Percentiles rank a stretch among this genome's conserved stretches.
These are phyloP conservation scores for Nothomitra cinnamomea DNA, from an alignment of 2,329 filamentous ascomycete species.

Conservation along the genomic window DNA sequence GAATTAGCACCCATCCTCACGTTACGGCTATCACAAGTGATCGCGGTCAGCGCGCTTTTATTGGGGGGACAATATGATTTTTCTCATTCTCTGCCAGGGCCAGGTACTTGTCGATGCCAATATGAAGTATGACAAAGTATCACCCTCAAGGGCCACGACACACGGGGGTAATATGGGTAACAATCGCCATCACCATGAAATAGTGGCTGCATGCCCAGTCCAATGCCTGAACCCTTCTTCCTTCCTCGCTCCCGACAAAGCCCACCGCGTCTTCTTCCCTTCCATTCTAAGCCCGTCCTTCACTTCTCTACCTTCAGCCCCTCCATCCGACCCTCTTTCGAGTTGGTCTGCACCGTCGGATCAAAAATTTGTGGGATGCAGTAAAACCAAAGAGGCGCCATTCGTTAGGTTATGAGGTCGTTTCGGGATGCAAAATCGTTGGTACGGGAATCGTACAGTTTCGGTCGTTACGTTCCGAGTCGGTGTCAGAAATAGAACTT, in stretches of 20 bases:
- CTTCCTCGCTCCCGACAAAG: not conserved
- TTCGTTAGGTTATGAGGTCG: conserved; percentile 4
- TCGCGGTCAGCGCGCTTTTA: too few species aligned
- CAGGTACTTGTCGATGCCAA: too few species aligned
- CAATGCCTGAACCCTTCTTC: not conserved
- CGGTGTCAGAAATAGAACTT: conserved; percentile 4
- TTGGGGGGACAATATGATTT: too few species aligned
- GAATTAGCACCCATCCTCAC: not conserved
- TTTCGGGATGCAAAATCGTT: conserved; percentile 4
- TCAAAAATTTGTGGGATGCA: not conserved
- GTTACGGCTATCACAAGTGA: not conserved
- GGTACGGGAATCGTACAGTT: conserved; percentile 2
- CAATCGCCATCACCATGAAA: not conserved
- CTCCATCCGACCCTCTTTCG: not conserved
- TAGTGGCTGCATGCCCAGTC: not conserved
- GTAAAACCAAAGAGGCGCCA: conserved; percentile 1
- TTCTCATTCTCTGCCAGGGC: too few species aligned
- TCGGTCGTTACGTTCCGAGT: conserved; percentile 1
- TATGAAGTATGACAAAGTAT: too few species aligned
- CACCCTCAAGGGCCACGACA: too few species aligned
- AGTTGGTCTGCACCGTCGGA: not conserved
- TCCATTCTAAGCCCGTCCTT: conserved; percentile 4
- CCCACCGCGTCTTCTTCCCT: conserved; percentile 3
- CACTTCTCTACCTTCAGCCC: conserved; percentile 2
- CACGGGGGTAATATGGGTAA: too few species aligned